These are phyloP conservation scores for Hylodesmum podocarpum DNA, from an alignment of 306 rosid species.

Conservation along the genomic window DNA sequence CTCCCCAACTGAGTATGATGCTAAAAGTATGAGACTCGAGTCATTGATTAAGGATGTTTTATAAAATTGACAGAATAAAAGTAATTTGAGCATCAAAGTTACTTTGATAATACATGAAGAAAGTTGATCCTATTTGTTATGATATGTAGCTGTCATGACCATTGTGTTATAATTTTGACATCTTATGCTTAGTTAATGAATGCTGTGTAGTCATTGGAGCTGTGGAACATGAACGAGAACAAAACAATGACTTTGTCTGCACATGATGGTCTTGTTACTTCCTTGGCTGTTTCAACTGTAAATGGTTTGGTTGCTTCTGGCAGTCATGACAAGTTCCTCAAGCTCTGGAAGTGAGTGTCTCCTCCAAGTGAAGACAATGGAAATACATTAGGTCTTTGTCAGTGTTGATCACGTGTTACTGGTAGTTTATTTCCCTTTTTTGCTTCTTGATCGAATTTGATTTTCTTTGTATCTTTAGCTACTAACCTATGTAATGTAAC, in stretches of 20 bases:
- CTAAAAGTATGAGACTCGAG: too few relatives aligned
- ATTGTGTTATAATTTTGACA: neutral
- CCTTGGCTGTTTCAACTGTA: constrained; percentile 73
- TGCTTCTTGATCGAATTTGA: constrained; percentile 12
- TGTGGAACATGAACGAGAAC: constrained; percentile 91
- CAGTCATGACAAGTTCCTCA: constrained; percentile 84
- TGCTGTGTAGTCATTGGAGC: constrained; percentile 82
- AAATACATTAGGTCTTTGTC: constrained; percentile 32
- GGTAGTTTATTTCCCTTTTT: constrained; percentile 21
- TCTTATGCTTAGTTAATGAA: neutral
- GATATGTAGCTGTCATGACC: too few relatives aligned
- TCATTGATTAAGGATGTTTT: too few relatives aligned
- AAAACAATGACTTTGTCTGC: constrained; percentile 91
- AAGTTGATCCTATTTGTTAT: too few relatives aligned
- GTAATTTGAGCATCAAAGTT: too few relatives aligned
- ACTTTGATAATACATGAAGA: too few relatives aligned
- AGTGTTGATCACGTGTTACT: constrained; percentile 28
- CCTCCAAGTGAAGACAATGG: constrained; percentile 22
- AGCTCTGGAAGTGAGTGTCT: constrained; percentile 78
- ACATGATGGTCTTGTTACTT: constrained; percentile 84
- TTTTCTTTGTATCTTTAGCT: constrained; percentile 20
- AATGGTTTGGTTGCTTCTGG: constrained; percentile 91
- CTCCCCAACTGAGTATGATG: too few relatives aligned
- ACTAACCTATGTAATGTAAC: constrained; percentile 28
- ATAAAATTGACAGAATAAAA: too few relatives aligned